Base-by-base conservation (phyloP, 805 yeast species). In the Starmerella riodocensis region DNA sequence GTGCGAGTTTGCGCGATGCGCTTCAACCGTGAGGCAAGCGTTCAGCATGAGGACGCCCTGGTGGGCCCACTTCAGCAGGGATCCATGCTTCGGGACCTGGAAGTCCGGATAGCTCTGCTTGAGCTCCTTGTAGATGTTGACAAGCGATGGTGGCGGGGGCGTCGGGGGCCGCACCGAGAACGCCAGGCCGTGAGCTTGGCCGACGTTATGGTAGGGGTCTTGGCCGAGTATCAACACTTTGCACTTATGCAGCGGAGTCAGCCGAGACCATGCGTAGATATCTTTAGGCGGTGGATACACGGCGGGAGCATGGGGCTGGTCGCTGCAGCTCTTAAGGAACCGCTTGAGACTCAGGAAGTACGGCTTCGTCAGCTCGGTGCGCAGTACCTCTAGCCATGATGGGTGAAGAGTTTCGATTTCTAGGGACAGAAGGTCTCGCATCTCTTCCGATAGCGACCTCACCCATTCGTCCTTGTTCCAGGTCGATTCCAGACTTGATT, bases 151-250 rank as follows among this genome's bases (percentile, higher is more conserved):
- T 0, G 98, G 97, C 2, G 91, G 79, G 1, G 74, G 73, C 1
- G 84, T 76, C 1, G 94, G 93, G 24, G 80, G 78, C 40, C 74
- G 68, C 1, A 91, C 97, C 17, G 93, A 80, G 51, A 91, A 91
- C 3, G 98, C 97, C 22, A 91, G 63, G 0, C 98, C 98, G 54
- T 91, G 98, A 0, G 98, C 98, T 58, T 91, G 98, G 56, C 81
- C 80, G 51, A 60, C 60, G 57, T 85, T 84, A 59, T 91, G 98
- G 57, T 91, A 91, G 0, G 98, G 98, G 57, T 91, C 98, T 58
- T 91, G 98, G 1, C 98, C 98, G 32, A 91, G 63, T 11, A 91
- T 70, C 1, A 91, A 69, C 21, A 88, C 91, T 53, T 74, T 76
- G 16, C 85, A 80, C 3, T 70, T 57, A 4, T 73, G 63, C 17